These are phyloP conservation scores for Globisporangium solare DNA, from an alignment of 352 stramenopile species.

Conservation along the genomic window DNA sequence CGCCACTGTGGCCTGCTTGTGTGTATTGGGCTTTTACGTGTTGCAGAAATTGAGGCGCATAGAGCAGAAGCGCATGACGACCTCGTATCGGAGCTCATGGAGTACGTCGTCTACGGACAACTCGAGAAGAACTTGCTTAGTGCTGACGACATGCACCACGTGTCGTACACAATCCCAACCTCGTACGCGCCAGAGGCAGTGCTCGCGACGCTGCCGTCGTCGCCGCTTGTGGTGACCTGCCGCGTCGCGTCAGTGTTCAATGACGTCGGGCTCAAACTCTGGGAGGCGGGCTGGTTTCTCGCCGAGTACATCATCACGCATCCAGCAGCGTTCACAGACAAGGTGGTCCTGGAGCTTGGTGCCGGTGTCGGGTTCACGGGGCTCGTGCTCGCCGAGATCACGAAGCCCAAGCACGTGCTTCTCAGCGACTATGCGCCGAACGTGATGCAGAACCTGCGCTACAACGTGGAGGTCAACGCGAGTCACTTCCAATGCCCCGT, in stretches of 20 bases:
- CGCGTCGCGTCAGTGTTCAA: constrained; percentile 78
- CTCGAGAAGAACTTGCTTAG: constrained; percentile 25
- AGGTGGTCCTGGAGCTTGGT: constrained; percentile 66
- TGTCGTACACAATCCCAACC: constrained; percentile 48
- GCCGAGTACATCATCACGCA: constrained; percentile 68
- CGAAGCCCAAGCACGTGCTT: constrained; percentile 32
- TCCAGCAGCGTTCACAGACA: constrained; percentile 34
- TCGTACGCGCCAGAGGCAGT: background rate
- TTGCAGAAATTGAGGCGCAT: constrained; percentile 46
- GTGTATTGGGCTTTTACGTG: background rate
- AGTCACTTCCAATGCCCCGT: constrained; percentile 41
- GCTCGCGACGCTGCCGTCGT: background rate
- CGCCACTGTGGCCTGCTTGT: too few species aligned
- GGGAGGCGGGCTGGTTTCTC: constrained; percentile 74
- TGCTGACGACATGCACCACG: constrained; percentile 66
- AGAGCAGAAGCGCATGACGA: constrained; percentile 44
- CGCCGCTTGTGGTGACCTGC: constrained; percentile 50
- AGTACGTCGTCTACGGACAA: constrained; percentile 40
- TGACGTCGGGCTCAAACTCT: constrained; percentile 80
- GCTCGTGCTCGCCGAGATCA: constrained; percentile 45
- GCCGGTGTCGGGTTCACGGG: constrained; percentile 71
- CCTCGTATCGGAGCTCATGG: constrained; percentile 50
- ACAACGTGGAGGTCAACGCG: constrained; percentile 77
- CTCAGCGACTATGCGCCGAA: constrained; percentile 74
- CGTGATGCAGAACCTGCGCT: constrained; percentile 82